phyloP scores from a whole-genome alignment of 495 filamentous ascomycete genomes.

The Xylaria castorea region DNA sequence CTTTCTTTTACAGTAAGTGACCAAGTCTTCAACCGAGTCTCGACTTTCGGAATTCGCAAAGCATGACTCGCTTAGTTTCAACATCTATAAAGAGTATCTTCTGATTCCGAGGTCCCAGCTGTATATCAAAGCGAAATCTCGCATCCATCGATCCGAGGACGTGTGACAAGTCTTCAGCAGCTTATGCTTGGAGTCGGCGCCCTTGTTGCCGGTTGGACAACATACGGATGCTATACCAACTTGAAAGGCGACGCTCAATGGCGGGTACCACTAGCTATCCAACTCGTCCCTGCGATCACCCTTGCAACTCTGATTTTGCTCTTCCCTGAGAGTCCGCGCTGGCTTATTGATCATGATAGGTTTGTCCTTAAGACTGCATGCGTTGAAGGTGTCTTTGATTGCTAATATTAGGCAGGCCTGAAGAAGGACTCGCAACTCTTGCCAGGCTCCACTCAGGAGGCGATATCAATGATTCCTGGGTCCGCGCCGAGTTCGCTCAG shows the following conservation, averaged over 20 bases:
- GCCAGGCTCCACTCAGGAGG: conserved; percentile 66
- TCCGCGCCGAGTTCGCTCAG: conserved; percentile 69
- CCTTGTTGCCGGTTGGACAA: conserved; percentile 53
- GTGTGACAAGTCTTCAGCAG: conserved; percentile 64
- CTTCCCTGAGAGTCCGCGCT: conserved; percentile 64
- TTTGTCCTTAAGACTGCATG: neutral
- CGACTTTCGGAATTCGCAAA: neutral
- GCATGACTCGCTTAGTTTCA: conserved; percentile 34
- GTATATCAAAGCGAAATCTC: conserved; percentile 59
- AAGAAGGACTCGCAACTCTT: conserved; percentile 63
- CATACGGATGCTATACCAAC: conserved; percentile 47
- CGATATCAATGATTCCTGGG: conserved; percentile 64
- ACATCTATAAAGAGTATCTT: conserved; percentile 47
- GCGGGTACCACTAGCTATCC: conserved; percentile 63
- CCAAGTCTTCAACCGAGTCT: neutral
- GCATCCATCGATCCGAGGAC: conserved; percentile 58
- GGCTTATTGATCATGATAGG: conserved; percentile 65
- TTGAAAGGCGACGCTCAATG: conserved; percentile 53
- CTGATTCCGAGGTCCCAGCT: conserved; percentile 51
- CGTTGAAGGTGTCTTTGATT: neutral
- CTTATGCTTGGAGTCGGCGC: conserved; percentile 67
- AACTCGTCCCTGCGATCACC: conserved; percentile 62
- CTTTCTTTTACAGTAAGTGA: conserved; percentile 4
- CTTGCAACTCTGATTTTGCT: conserved; percentile 62
- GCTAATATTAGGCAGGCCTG: conserved; percentile 32